These are phyloP conservation scores for Plenodomus biglobosus DNA, from an alignment of 2,329 filamentous ascomycete genomes.

Conservation along the genomic window DNA sequence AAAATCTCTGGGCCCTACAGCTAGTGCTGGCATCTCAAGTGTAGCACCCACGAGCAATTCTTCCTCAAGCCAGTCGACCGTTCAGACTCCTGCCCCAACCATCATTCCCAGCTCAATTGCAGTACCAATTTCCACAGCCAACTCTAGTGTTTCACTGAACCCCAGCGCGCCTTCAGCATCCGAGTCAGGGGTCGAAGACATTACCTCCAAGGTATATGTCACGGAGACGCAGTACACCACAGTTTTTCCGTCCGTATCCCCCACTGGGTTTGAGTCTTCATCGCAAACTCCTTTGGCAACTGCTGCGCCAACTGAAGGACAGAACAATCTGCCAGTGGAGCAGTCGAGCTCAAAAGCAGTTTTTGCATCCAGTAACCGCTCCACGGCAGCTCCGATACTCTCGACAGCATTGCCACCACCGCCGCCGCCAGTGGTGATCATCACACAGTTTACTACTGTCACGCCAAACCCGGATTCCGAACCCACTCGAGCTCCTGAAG, in stretches of 20 bases:
- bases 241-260: slow-evolving; percentile 18
- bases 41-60: slow-evolving; percentile 3
- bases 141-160: neutral
- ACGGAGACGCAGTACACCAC: slow-evolving; percentile 36
- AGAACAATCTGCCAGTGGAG: neutral
- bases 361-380: slow-evolving; percentile 4
- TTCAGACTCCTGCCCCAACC: slow-evolving; percentile 1
- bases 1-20: slow-evolving; percentile 4
- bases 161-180: neutral
- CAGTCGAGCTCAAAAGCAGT: slow-evolving; percentile 2
- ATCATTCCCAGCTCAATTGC: slow-evolving; percentile 7
- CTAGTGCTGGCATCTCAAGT: slow-evolving; percentile 2
- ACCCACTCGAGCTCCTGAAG: slow-evolving; percentile 4
- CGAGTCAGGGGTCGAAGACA: slow-evolving; percentile 3
- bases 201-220: slow-evolving; percentile 22
- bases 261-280: slow-evolving; percentile 4
- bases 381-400: slow-evolving; percentile 5
- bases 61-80: slow-evolving; percentile 2
- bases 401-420: slow-evolving; percentile 16
- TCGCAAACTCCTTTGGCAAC: slow-evolving; percentile 4
- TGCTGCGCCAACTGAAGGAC: slow-evolving; percentile 7
- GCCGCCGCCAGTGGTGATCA: slow-evolving; percentile 31
- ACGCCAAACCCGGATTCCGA: slow-evolving; percentile 6
- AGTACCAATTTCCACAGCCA: neutral
- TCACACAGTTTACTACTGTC: slow-evolving; percentile 38